Evolutionary conservation across 805 yeast species (phyloP).

Genomic region (Saccharomycopsis guyanensis): DNA sequence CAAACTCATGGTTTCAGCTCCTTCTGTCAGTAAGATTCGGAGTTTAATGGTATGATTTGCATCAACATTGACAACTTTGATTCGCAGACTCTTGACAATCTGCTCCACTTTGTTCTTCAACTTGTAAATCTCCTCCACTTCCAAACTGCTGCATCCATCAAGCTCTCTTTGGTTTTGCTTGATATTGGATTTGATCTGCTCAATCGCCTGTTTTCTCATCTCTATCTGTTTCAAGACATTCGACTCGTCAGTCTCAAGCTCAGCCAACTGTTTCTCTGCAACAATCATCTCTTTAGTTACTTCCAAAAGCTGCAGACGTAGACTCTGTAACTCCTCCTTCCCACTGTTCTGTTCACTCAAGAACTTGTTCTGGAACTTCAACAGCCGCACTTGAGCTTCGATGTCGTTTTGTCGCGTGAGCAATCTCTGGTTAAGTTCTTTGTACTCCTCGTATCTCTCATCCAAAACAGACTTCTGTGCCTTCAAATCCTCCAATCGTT

Average conservation of each 20-base stretch:
- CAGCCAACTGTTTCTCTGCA: conserved; percentile 4
- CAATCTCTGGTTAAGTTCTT: conserved; percentile 13
- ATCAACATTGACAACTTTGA: conserved; percentile 29
- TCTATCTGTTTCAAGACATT: conserved; percentile 11
- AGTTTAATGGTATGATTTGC: conserved; percentile 32
- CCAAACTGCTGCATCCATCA: conserved; percentile 21
- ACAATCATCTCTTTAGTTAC: conserved; percentile 13
- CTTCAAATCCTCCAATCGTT: conserved; percentile 21
- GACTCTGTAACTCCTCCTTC: conserved; percentile 16
- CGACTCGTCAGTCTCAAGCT: conserved; percentile 1
- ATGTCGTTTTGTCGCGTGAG: conserved; percentile 19
- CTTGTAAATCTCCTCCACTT: conserved; percentile 18
- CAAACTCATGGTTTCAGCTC: conserved; percentile 17
- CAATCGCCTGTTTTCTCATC: conserved; percentile 16
- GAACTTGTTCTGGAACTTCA: conserved; percentile 21
- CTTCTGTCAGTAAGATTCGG: conserved; percentile 30
- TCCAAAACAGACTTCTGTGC: conserved; percentile 21
- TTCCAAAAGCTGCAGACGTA: conserved; percentile 19
- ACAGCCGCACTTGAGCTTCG: conserved; percentile 17
- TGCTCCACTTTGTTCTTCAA: conserved; percentile 2
- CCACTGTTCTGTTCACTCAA: conserved; percentile 19
- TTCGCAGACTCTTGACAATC: conserved; percentile 21
- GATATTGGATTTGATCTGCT: conserved; percentile 18
- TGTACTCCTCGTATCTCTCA: conserved; percentile 17
- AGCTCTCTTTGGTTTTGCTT: conserved; percentile 21